Conservation (phyloP, 2,329 filamentous ascomycete species). For the Byssochlamys sp. region DNA sequence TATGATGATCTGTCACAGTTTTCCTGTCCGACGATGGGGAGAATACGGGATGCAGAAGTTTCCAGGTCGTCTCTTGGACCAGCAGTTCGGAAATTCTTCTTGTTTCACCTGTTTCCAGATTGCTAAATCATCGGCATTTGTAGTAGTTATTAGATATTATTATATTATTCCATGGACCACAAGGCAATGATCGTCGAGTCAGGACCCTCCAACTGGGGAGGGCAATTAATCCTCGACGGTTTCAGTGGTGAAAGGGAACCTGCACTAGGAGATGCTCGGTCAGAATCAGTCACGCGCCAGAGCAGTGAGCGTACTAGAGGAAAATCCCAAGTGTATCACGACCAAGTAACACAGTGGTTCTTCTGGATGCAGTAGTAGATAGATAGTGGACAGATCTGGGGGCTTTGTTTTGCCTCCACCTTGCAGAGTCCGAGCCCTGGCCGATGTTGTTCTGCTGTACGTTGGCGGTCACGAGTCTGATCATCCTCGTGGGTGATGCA, state of each 20-base stretch:
- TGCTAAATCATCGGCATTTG: not conserved
- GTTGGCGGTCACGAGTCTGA: not conserved
- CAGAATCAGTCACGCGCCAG: not conserved
- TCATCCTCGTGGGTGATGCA: not conserved
- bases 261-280: not conserved
- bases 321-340: not conserved
- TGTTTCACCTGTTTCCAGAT: not conserved
- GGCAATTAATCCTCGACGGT: not conserved
- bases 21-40: not conserved
- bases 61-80: not conserved
- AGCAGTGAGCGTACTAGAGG: not conserved
- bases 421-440: not conserved
- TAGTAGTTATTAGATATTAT: too few relatives aligned
- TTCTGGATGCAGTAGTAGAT: not conserved
- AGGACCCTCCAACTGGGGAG: not conserved
- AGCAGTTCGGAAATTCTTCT: not conserved
- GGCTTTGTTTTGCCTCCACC: not conserved
- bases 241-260: not conserved
- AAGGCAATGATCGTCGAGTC: not conserved
- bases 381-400: not conserved
- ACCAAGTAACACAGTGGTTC: not conserved
- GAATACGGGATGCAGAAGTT: too few relatives aligned
- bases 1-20: not conserved
- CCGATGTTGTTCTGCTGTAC: not conserved
- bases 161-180: not conserved